These are phyloP conservation scores for Aspergillus sp. DNA, from an alignment of 2,329 filamentous ascomycete species.

Conservation along the genomic window DNA sequence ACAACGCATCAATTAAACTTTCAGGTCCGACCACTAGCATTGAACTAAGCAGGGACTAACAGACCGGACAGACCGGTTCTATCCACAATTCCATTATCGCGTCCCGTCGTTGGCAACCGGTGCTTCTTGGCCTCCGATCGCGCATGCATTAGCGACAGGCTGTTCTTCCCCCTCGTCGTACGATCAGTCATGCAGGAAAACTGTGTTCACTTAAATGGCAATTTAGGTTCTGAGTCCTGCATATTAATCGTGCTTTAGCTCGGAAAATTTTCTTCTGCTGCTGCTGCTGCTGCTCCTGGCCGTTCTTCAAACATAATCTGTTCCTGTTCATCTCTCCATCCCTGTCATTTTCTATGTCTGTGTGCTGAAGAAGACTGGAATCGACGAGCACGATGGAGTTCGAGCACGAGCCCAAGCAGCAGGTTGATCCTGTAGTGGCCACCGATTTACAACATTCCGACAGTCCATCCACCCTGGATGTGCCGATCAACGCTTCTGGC, in stretches of 20 bases:
- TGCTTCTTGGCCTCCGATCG: conserved; percentile 3
- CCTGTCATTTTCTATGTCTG: neutral
- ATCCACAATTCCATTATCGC: neutral
- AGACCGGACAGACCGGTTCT: neutral
- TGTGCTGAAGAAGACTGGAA: neutral
- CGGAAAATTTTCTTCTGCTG: neutral
- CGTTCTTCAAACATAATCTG: neutral
- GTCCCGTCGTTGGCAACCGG: neutral
- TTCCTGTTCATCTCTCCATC: neutral
- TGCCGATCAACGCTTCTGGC: conserved; percentile 62
- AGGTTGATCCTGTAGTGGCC: neutral
- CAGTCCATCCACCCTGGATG: conserved; percentile 33
- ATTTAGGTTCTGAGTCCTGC: neutral
- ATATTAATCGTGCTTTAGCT: conserved; percentile 1
- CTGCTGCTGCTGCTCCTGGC: neutral
- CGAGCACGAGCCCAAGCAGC: conserved; percentile 6
- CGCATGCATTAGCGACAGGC: neutral
- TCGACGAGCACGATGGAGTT: neutral
- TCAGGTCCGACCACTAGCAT: neutral
- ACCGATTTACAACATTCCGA: conserved; percentile 15
- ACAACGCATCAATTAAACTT: conserved; percentile 1
- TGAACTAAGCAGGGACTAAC: neutral
- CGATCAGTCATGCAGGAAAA: neutral
- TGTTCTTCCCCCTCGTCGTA: neutral
- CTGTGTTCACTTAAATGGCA: neutral